Evolutionary conservation across 2,329 filamentous ascomycete species (phyloP).

Genomic region (Aspergillus puulaauensis): DNA sequence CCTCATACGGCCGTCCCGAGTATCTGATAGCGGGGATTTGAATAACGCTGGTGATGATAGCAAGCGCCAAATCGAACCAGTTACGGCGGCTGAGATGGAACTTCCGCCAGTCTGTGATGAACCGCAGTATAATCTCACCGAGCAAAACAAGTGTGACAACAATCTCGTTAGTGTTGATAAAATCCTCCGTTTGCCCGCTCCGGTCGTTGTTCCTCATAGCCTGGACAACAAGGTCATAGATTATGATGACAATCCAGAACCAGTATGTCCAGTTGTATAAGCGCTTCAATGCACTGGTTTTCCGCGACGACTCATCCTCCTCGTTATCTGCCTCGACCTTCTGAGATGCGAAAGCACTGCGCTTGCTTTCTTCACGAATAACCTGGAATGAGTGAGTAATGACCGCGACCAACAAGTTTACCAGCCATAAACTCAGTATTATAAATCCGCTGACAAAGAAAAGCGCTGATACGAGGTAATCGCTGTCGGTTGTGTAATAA

Average conservation of each 20-base stretch:
- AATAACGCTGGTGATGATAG: constrained; percentile 78
- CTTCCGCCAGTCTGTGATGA: constrained; percentile 73
- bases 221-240: constrained; percentile 76
- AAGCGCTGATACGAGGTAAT: constrained; percentile 81
- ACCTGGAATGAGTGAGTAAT: constrained; percentile 99
- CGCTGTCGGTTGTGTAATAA: constrained; percentile 88
- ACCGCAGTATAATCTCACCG: constrained; percentile 77
- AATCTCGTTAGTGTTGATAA: constrained; percentile 73
- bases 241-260: constrained; percentile 79
- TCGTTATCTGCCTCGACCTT: constrained; percentile 54
- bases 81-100: constrained; percentile 77
- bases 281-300: constrained; percentile 58
- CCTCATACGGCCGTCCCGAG: constrained; percentile 72
- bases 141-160: constrained; percentile 76
- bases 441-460: constrained; percentile 74
- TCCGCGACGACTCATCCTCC: constrained; percentile 33
- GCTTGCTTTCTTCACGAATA: constrained; percentile 92
- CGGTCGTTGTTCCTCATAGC: constrained; percentile 75
- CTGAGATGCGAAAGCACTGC: constrained; percentile 85
- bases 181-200: constrained; percentile 56
- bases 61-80: constrained; percentile 75
- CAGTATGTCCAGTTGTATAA: constrained; percentile 71
- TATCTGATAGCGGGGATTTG: constrained; percentile 77
- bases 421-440: constrained; percentile 93
- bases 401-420: constrained; percentile 90